These are phyloP conservation scores for Alternaria alternata DNA, from an alignment of 2,329 filamentous ascomycete species.

Conservation along the genomic window DNA sequence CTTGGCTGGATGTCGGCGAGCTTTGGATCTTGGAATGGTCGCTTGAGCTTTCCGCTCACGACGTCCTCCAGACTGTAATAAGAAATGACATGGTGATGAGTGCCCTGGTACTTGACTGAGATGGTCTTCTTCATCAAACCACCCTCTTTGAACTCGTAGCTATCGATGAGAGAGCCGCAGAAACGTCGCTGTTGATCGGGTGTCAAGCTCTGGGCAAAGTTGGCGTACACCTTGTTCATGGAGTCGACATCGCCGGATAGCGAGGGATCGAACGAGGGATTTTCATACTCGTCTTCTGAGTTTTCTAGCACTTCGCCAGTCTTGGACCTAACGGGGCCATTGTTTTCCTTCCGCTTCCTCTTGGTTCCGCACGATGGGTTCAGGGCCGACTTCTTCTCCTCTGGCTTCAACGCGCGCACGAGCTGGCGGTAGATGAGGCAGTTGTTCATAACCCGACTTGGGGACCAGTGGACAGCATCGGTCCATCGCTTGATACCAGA, in stretches of 20 bases:
- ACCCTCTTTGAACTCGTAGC: slow-evolving; percentile 82
- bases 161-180: slow-evolving; percentile 87
- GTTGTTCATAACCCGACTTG: slow-evolving; percentile 83
- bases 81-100: slow-evolving; percentile 85
- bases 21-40: slow-evolving; percentile 47
- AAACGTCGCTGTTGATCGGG: slow-evolving; percentile 65
- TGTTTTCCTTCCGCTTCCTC: slow-evolving; percentile 48
- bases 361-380: slow-evolving; percentile 49
- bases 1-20: slow-evolving; percentile 46
- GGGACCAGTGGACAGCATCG: slow-evolving; percentile 89
- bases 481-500: slow-evolving; percentile 96
- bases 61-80: slow-evolving; percentile 88
- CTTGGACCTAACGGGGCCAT: slow-evolving; percentile 37
- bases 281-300: slow-evolving; percentile 48
- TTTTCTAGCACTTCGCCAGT: slow-evolving; percentile 40
- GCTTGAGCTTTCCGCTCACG: slow-evolving; percentile 48
- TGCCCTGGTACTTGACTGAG: slow-evolving; percentile 75
- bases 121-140: slow-evolving; percentile 94
- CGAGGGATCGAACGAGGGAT: slow-evolving; percentile 30
- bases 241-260: slow-evolving; percentile 35
- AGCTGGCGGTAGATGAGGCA: slow-evolving; percentile 87
- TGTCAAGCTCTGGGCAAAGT: slow-evolving; percentile 51
- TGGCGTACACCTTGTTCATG: slow-evolving; percentile 46
- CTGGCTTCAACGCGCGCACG: slow-evolving; percentile 46
- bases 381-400: slow-evolving; percentile 48